Evolutionary conservation across 2,329 filamentous ascomycete genomes (phyloP).

Genomic region (Arthrobotrys conoides): DNA sequence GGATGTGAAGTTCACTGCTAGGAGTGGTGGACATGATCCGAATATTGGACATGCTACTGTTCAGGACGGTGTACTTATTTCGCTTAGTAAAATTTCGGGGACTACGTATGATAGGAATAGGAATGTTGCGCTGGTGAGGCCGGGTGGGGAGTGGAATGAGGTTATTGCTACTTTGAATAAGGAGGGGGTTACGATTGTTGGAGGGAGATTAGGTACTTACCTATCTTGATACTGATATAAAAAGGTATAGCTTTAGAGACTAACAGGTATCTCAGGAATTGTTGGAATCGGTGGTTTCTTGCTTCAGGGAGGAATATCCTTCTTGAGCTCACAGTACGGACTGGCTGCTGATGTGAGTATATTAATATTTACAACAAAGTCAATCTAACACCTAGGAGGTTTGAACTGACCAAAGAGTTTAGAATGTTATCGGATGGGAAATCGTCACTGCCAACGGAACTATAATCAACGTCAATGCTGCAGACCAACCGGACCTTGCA

Average conservation of each 20-base stretch:
- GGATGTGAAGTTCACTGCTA: slow-evolving; percentile 13
- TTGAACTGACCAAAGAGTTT: background rate
- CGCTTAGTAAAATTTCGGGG: background rate
- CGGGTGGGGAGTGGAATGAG: slow-evolving; percentile 10
- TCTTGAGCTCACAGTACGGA: slow-evolving; percentile 6
- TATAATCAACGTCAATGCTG: background rate
- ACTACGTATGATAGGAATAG: slow-evolving; percentile 1
- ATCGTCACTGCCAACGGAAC: background rate
- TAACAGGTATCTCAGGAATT: slow-evolving; percentile 2
- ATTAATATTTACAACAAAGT: too few species aligned
- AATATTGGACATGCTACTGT: slow-evolving; percentile 7
- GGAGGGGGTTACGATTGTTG: background rate
- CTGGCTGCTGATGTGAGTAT: slow-evolving; percentile 3
- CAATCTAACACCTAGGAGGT: too few species aligned
- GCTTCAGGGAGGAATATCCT: slow-evolving; percentile 10
- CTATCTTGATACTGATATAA: background rate
- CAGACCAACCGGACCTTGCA: background rate
- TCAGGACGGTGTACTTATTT: slow-evolving; percentile 6
- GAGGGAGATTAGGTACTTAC: background rate
- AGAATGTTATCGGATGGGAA: slow-evolving; percentile 6
- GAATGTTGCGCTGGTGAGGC: background rate
- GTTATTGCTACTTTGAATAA: slow-evolving; percentile 4
- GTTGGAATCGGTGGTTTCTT: slow-evolving; percentile 8
- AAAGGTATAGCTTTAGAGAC: background rate
- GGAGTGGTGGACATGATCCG: slow-evolving; percentile 5